Percentiles rank a stretch among this genome's conserved stretches.
phyloP scores from a whole-genome alignment of 1,139 yeast genomes.

The Debaryomyces psychrophilus region DNA sequence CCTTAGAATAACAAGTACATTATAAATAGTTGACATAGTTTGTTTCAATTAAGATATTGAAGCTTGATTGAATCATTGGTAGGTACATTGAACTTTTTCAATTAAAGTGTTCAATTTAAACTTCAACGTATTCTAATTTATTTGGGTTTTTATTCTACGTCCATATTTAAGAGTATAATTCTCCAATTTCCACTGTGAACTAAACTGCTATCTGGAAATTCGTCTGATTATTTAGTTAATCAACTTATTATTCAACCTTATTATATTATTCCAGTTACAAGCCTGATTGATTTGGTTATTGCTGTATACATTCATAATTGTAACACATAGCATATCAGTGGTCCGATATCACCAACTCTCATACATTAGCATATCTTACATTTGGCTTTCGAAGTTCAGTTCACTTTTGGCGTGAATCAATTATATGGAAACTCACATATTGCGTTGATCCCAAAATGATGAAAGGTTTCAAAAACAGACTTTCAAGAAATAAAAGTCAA shows the following conservation, averaged over 20 bases:
- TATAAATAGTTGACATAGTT: not conserved
- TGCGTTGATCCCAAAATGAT: constrained; percentile 37
- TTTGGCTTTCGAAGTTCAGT: not conserved
- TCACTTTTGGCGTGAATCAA: not conserved
- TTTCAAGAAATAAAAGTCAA: constrained; percentile 48
- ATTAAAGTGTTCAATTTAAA: not conserved
- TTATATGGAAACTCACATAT: not conserved
- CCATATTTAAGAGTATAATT: constrained; percentile 4
- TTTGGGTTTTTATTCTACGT: constrained; percentile 7
- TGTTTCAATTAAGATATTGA: constrained; percentile 2
- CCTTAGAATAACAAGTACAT: constrained; percentile 9
- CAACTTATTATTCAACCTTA: not conserved
- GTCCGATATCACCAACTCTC: constrained; percentile 1
- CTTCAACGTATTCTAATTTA: not conserved
- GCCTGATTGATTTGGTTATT: not conserved
- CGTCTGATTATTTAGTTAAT: not conserved
- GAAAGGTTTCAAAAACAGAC: constrained; percentile 56
- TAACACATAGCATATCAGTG: constrained; percentile 2
- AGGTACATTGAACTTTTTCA: constrained; percentile 3
- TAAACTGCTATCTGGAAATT: constrained; percentile 1
- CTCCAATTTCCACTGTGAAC: constrained; percentile 1
- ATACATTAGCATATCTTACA: constrained; percentile 3
- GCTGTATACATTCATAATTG: not conserved
- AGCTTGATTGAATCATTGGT: constrained; percentile 2
- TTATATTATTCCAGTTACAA: not conserved